Conservation (phyloP, 148 eudicot species). For the Chenopodium quinoa region DNA sequence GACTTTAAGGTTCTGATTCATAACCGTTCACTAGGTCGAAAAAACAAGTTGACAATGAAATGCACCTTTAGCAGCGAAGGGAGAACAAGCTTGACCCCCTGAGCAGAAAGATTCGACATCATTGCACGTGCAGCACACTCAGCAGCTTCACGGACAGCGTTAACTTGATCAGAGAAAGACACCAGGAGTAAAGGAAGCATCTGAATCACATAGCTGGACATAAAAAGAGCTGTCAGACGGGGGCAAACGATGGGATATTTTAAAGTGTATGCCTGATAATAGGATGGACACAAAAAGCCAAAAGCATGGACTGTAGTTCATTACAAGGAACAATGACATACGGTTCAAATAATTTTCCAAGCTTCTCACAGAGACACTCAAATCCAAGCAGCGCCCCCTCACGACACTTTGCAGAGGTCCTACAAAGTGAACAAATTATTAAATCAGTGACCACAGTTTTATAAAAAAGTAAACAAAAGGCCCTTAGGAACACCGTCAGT, state of each 20-base stretch:
- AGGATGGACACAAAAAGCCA: neutral
- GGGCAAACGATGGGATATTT: neutral
- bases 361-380: conserved; percentile 97
- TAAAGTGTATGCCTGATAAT: neutral
- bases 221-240: neutral
- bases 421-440: conserved; percentile 27
- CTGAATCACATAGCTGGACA: conserved; percentile 81
- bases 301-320: neutral
- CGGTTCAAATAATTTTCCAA: conserved; percentile 96
- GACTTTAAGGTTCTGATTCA: neutral
- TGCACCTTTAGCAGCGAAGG: conserved; percentile 89
- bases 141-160: conserved; percentile 98
- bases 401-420: conserved; percentile 85
- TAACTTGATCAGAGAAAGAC: conserved; percentile 97
- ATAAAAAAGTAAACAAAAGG: neutral
- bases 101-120: conserved; percentile 95
- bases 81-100: conserved; percentile 93
- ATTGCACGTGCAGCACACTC: conserved; percentile 99
- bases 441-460: neutral
- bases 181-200: conserved; percentile 83
- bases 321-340: conserved; percentile 34
- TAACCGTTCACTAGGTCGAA: neutral
- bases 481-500: too few species aligned
- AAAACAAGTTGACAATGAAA: neutral
- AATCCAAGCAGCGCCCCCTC: conserved; percentile 93